Conservation (phyloP, 495 filamentous ascomycete species). For the Trichoderma orchidacearum region DNA sequence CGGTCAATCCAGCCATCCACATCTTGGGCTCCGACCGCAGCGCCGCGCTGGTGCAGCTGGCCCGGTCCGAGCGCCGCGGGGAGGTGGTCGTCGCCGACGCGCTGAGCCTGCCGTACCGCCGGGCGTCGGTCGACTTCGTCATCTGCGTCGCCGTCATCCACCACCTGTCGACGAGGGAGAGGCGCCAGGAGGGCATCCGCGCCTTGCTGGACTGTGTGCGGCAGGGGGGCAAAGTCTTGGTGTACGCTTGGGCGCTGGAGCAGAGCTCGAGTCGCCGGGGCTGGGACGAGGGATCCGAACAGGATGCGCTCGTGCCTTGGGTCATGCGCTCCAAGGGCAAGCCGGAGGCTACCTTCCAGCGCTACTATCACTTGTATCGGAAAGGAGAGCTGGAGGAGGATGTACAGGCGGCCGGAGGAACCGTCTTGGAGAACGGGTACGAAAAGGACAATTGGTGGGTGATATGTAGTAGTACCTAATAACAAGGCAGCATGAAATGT, state of each 20-base stretch:
- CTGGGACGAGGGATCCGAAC: constrained; percentile 75
- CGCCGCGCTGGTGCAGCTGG: constrained; percentile 60
- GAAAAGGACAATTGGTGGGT: constrained; percentile 99
- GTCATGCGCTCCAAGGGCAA: constrained; percentile 41
- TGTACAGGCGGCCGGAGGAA: constrained; percentile 59
- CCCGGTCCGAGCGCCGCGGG: constrained; percentile 37
- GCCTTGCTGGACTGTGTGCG: constrained; percentile 55
- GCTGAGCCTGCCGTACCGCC: constrained; percentile 54
- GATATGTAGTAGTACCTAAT: constrained; percentile 10
- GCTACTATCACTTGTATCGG: constrained; percentile 91
- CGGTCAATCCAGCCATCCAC: constrained; percentile 63
- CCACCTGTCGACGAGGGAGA: constrained; percentile 72
- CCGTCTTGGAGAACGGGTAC: constrained; percentile 70
- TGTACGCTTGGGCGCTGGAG: constrained; percentile 97
- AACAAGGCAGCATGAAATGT: no score
- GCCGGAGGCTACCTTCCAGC: constrained; percentile 49
- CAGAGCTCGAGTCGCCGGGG: constrained; percentile 80
- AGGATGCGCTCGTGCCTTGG: constrained; percentile 97
- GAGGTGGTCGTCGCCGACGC: constrained; percentile 56
- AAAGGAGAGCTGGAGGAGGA: constrained; percentile 79
- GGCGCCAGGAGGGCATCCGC: constrained; percentile 60
- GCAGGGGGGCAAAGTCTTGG: constrained; percentile 51
- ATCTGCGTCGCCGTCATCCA: constrained; percentile 93
- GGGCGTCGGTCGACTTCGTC: constrained; percentile 69
- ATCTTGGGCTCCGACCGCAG: constrained; percentile 86